Percentiles rank a stretch among this genome's conserved stretches.
Evolutionary conservation across 2,329 filamentous ascomycete species (phyloP).

Genomic region (Chrysosporium queenslandicum): DNA sequence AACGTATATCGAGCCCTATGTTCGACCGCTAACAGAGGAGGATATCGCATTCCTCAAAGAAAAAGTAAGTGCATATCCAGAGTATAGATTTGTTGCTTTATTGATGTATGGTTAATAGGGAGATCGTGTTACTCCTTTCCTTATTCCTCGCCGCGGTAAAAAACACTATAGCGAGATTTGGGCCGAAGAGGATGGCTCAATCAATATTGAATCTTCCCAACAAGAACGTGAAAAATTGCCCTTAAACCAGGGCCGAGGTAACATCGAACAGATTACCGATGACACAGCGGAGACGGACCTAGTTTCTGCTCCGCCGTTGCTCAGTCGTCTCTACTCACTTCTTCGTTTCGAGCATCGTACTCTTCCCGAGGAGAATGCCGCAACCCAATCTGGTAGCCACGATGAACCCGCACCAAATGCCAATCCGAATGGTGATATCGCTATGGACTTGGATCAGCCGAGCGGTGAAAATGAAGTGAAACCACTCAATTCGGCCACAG

Average conservation of each 20-base stretch:
- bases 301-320: slow-evolving; percentile 76
- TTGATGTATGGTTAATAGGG: slow-evolving; percentile 41
- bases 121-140: slow-evolving; percentile 71
- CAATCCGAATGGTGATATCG: slow-evolving; percentile 36
- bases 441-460: slow-evolving; percentile 40
- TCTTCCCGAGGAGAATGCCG: slow-evolving; percentile 47
- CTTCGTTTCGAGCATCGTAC: slow-evolving; percentile 61
- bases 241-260: slow-evolving; percentile 73
- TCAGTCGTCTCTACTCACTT: slow-evolving; percentile 68
- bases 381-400: slow-evolving; percentile 47
- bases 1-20: slow-evolving; percentile 85
- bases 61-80: slow-evolving; percentile 39
- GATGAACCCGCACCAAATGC: slow-evolving; percentile 30
- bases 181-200: slow-evolving; percentile 83
- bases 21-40: slow-evolving; percentile 80
- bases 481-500: slow-evolving; percentile 58
- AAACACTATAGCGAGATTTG: slow-evolving; percentile 82
- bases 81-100: neutral
- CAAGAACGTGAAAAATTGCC: slow-evolving; percentile 56
- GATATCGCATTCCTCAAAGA: slow-evolving; percentile 89
- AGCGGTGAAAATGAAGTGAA: slow-evolving; percentile 39
- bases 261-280: slow-evolving; percentile 77
- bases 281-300: slow-evolving; percentile 80
- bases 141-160: slow-evolving; percentile 75
- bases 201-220: slow-evolving; percentile 58